phyloP scores from a whole-genome alignment of 176 grass and related monocot genomes.

The Pontederia paniculata region DNA sequence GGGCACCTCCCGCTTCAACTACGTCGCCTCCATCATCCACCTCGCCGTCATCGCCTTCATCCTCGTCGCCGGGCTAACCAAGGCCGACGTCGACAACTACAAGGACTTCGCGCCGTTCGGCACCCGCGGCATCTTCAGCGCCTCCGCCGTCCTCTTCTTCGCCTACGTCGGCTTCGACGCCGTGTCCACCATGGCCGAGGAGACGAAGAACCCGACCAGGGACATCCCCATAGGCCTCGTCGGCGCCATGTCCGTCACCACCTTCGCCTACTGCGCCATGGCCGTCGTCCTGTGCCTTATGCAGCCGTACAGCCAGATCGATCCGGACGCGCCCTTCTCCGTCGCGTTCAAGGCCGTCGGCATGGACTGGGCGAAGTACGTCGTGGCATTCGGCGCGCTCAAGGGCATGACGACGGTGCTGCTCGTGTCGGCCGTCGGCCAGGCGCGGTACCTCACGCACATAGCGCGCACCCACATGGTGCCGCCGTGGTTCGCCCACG shows the following conservation, averaged over 20 bases:
- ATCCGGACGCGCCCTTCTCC: conserved; percentile 44
- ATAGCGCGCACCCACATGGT: conserved; percentile 50
- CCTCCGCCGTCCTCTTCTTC: conserved; percentile 81
- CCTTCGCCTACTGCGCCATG: conserved; percentile 32
- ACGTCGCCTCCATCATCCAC: conserved; percentile 61
- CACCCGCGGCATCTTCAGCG: conserved; percentile 39
- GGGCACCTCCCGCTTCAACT: conserved; percentile 88
- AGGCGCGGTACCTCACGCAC: conserved; percentile 63
- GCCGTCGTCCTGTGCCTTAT: conserved; percentile 64
- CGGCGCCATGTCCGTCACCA: conserved; percentile 56
- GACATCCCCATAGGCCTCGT: conserved; percentile 79
- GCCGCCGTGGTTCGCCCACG: conserved; percentile 37
- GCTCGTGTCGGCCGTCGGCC: conserved; percentile 46
- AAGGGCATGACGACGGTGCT: conserved; percentile 60
- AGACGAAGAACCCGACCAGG: conserved; percentile 53
- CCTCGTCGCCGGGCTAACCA: conserved; percentile 40
- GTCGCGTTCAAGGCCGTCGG: conserved; percentile 46
- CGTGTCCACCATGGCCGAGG: conserved; percentile 83
- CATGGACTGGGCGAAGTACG: conserved; percentile 77
- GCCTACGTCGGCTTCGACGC: conserved; percentile 91
- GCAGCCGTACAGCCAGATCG: conserved; percentile 36
- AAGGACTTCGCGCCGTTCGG: conserved; percentile 47
- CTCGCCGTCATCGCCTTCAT: conserved; percentile 58
- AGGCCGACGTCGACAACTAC: conserved; percentile 35
- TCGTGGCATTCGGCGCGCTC: conserved; percentile 57